phyloP scores from a whole-genome alignment of 495 filamentous ascomycete species.

The Physcia stellaris region DNA sequence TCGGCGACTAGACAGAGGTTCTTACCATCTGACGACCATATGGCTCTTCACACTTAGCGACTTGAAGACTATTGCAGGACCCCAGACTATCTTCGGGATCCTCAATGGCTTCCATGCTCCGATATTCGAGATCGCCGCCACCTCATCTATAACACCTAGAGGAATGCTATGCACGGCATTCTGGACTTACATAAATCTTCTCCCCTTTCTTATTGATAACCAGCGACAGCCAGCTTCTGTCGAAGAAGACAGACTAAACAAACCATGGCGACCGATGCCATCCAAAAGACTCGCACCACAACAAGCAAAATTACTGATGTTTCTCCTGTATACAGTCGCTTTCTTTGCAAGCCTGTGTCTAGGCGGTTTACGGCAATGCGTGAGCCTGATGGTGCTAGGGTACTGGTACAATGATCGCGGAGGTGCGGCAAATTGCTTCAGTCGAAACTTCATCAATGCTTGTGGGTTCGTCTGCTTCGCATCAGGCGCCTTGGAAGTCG shows the following conservation, averaged over 20 bases:
- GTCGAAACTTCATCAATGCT: constrained; percentile 23
- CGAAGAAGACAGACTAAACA: constrained; percentile 23
- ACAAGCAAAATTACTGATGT: constrained; percentile 14
- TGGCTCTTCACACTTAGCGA: constrained; percentile 28
- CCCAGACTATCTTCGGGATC: constrained; percentile 22
- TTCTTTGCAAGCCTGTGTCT: constrained; percentile 6
- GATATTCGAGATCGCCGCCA: neutral
- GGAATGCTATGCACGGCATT: constrained; percentile 7
- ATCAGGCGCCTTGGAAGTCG: constrained; percentile 19
- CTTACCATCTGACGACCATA: constrained; percentile 18
- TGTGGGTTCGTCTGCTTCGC: constrained; percentile 18
- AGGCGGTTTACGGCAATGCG: constrained; percentile 14
- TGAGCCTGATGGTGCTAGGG: constrained; percentile 15
- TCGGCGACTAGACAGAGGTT: too few relatives aligned
- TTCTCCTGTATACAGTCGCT: constrained; percentile 8
- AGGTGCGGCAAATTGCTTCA: constrained; percentile 10
- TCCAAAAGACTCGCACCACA: constrained; percentile 11
- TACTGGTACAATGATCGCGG: constrained; percentile 26
- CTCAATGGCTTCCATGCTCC: constrained; percentile 14
- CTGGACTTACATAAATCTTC: constrained; percentile 23
- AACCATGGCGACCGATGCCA: constrained; percentile 26
- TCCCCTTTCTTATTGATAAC: constrained; percentile 23
- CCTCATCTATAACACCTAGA: too few relatives aligned
- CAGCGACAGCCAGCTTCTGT: constrained; percentile 18
- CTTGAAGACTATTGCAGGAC: constrained; percentile 24